A percentile compares a stretch with the other conserved stretches of the same genome.
These are phyloP conservation scores for Eustoma russellianum DNA, from an alignment of 257 asterid genomes.

Conservation along the genomic window DNA sequence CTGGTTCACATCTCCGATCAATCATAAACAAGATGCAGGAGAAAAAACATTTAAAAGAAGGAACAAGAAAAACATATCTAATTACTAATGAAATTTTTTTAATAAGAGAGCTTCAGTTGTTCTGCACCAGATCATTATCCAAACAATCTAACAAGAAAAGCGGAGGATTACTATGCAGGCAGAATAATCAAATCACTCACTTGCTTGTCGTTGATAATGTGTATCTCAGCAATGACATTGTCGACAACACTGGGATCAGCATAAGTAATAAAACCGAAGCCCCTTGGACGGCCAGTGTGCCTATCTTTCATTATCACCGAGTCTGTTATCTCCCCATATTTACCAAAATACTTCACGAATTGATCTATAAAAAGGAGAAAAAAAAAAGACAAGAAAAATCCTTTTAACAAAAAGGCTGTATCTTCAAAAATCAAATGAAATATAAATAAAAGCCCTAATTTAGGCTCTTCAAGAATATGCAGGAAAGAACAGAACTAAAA, in stretches of 20 bases:
- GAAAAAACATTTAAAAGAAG: no score
- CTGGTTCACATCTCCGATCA: no score
- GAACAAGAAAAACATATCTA: no score
- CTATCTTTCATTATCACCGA: constrained; percentile 95
- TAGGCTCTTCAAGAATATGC: neutral
- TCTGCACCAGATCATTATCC: neutral
- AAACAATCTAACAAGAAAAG: neutral
- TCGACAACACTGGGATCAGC: constrained; percentile 78
- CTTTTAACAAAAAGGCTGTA: neutral
- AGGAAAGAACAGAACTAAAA: neutral
- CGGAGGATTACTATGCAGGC: neutral
- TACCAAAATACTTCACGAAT: constrained; percentile 89
- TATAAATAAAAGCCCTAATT: neutral
- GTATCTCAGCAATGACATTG: constrained; percentile 80
- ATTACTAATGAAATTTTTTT: no score
- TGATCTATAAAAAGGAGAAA: constrained; percentile 37
- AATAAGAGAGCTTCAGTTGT: neutral
- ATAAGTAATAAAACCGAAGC: constrained; percentile 87
- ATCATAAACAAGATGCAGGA: no score
- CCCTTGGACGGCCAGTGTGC: constrained; percentile 87
- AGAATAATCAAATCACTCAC: constrained; percentile 24
- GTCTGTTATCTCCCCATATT: constrained; percentile 93
- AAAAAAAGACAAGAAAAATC: neutral
- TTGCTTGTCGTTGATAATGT: constrained; percentile 82
- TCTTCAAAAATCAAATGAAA: neutral